Evolutionary conservation across 2,329 filamentous ascomycete species (phyloP).

Genomic region (Dothideomycetes sp.): DNA sequence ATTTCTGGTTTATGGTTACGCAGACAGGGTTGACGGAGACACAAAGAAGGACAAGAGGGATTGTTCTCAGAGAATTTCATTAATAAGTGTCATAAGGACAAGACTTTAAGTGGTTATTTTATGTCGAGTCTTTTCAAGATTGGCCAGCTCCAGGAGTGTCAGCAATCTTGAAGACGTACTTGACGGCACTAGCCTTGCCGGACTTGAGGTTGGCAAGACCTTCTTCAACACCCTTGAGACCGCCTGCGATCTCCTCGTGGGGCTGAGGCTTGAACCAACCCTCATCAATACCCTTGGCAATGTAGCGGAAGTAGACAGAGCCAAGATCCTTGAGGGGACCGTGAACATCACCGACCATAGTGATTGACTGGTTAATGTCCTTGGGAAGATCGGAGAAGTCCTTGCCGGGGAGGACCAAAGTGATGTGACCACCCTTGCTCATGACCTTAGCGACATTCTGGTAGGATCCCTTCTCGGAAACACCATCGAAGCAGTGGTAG

Average conservation of each 20-base stretch:
- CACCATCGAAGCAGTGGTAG: constrained; percentile 49
- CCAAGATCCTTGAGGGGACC: constrained; percentile 27
- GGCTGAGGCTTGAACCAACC: constrained; percentile 30
- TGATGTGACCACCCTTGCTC: constrained; percentile 29
- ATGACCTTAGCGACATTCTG: constrained; percentile 39
- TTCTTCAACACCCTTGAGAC: constrained; percentile 22
- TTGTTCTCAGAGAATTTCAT: too few species aligned
- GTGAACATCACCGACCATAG: constrained; percentile 28
- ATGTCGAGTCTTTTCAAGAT: too few species aligned
- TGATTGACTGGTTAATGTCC: constrained; percentile 30
- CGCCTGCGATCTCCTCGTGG: constrained; percentile 24
- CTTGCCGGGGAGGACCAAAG: constrained; percentile 32
- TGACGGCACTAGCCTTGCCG: constrained; percentile 25
- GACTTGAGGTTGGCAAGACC: constrained; percentile 23
- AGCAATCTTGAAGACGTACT: constrained; percentile 25
- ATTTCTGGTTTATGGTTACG: too few species aligned
- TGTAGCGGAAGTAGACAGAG: constrained; percentile 25
- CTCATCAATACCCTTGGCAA: constrained; percentile 26
- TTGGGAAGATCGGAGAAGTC: constrained; percentile 36
- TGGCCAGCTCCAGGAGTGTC: constrained; percentile 20
- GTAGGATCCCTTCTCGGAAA: constrained; percentile 42
- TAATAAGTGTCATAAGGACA: too few species aligned
- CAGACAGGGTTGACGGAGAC: too few species aligned
- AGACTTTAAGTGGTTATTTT: too few species aligned
- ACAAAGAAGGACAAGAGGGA: too few species aligned